Base-by-base conservation (phyloP, 768 basidiomycete species). In the Agaricus sinodeliciosus region DNA sequence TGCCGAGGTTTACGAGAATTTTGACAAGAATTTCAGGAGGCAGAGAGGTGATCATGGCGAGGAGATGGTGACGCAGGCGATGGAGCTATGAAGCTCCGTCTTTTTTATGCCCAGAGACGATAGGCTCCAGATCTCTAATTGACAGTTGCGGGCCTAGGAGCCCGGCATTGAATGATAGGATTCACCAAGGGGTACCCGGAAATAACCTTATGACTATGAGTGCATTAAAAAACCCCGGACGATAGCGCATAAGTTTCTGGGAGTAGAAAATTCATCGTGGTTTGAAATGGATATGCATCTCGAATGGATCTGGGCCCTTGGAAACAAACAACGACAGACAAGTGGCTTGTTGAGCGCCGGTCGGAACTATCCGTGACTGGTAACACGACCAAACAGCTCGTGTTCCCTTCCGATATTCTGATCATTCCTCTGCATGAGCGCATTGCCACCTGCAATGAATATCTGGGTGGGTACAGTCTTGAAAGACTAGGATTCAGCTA, bases 391-490 rank as follows among this genome's bases (percentile, higher is more conserved):
- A 31, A 31, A 31, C 31, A 31, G 11, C 31, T 31, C 31, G 31
- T 11, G 31, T 31, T 7, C 31, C 31, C 8, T 31, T 7, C 31
- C 11, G 31, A 11, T 31, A 11, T 31, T 31, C 36, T 41, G 31
- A 43, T 46, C 44, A 44, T 44, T 15, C 18, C 26, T 37, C 9
- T 22, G 45, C 35, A 19, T 31, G 50, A 42, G 42, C 51, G 45
- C 9, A 11, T 49, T 35, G 37, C 55, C 57, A 25, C 44, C 49
- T 13, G 57, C 27, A 11, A 68, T 66, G 66, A 67, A 66, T 50
- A 62, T 69, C 37, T 72, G 71, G 72, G 71, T 69, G 60, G 15
- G 67, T 65, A 40, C 36, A 36, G 27, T 43, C n/a, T 18, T 22
- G 26, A 31, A 22, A 18, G 27, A 9, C 22, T 2, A 19, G 15